Percentiles rank a stretch among this genome's conserved stretches.
Conservation (phyloP, 2,329 filamentous ascomycete species). For the Pseudopyricularia cyperi region DNA sequence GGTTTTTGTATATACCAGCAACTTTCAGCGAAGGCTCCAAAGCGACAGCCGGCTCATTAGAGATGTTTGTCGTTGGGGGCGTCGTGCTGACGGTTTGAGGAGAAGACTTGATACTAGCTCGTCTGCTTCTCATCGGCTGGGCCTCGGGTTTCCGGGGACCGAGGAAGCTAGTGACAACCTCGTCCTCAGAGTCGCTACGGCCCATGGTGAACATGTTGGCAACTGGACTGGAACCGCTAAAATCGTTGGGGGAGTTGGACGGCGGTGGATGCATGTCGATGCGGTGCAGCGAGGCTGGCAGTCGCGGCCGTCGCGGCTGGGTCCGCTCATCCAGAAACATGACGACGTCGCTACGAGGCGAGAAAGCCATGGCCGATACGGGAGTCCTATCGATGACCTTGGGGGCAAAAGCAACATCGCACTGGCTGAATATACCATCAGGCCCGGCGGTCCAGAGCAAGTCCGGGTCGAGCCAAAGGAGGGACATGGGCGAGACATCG, state of each 20-base stretch:
- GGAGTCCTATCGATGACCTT: conserved; percentile 50
- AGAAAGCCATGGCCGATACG: conserved; percentile 48
- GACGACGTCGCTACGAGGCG: conserved; percentile 42
- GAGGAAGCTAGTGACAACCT: conserved; percentile 47
- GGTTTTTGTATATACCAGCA: conserved; percentile 42
- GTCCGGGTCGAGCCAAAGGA: conserved; percentile 53
- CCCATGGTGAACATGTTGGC: conserved; percentile 40
- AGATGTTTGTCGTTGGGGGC: conserved; percentile 30
- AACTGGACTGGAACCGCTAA: conserved; percentile 34
- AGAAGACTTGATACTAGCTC: conserved; percentile 27
- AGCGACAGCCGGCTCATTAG: conserved; percentile 30
- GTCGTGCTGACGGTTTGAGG: conserved; percentile 35
- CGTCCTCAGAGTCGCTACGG: conserved; percentile 53
- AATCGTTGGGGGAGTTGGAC: conserved; percentile 18
- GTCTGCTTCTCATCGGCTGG: conserved; percentile 22
- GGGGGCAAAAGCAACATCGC: conserved; percentile 50
- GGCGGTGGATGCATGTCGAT: neutral
- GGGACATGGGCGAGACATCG: conserved; percentile 38
- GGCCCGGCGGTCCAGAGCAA: conserved; percentile 53
- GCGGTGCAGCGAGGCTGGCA: conserved; percentile 12
- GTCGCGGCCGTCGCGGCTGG: conserved; percentile 28
- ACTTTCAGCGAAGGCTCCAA: conserved; percentile 46
- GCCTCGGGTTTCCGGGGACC: conserved; percentile 24
- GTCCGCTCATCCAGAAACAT: conserved; percentile 49
- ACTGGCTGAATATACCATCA: conserved; percentile 50